Evolutionary conservation across 1,284 basidiomycete genomes (phyloP).

Genomic region (Cystobasidiaceae sp.): DNA sequence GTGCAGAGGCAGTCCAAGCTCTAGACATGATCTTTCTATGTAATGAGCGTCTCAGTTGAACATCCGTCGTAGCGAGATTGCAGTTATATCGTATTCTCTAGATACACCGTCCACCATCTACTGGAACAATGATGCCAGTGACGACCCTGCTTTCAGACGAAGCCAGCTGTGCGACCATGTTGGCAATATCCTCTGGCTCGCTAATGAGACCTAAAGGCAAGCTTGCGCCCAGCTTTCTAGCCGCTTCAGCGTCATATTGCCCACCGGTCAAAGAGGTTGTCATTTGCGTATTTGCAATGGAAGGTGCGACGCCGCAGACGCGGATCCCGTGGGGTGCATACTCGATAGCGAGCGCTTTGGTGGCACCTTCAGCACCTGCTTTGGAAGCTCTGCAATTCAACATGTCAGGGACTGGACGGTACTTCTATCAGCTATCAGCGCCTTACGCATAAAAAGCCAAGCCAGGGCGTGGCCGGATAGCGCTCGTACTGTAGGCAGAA

Average conservation of each 20-base stretch:
- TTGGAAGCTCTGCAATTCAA: conserved; percentile 7
- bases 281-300: conserved; percentile 33
- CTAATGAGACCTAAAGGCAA: conserved; percentile 45
- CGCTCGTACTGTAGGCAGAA: conserved; percentile 2
- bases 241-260: background rate
- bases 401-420: background rate
- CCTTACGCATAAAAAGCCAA: conserved; percentile 25
- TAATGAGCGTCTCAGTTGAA: no score
- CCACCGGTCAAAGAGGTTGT: background rate
- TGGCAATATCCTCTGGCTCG: conserved; percentile 55
- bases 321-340: conserved; percentile 54
- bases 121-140: conserved; percentile 49
- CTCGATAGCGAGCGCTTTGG: conserved; percentile 32
- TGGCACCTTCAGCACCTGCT: conserved; percentile 25
- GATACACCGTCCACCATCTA: conserved; percentile 41
- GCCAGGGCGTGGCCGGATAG: conserved; percentile 19
- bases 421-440: background rate
- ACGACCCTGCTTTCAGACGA: conserved; percentile 56
- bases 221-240: background rate
- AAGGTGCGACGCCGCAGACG: conserved; percentile 58
- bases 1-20: conserved; percentile 6
- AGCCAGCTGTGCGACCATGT: conserved; percentile 55
- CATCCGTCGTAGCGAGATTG: no score
- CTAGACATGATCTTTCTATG: no score
- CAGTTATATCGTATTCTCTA: background rate